Base-by-base conservation (phyloP, 768 basidiomycete genomes). In the Crucibulum laeve region DNA sequence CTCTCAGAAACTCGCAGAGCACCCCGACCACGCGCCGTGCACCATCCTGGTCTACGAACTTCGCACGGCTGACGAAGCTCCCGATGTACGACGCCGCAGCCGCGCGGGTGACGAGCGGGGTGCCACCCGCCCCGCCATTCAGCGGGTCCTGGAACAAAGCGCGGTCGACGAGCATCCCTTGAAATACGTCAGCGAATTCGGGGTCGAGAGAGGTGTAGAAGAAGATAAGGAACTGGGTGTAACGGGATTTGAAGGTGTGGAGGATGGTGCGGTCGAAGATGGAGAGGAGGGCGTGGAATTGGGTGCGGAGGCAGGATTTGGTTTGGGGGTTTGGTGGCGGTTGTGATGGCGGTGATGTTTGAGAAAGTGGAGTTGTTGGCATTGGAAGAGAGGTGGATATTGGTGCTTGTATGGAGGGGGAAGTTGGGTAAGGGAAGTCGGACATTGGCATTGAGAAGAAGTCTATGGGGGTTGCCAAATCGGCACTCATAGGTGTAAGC, bases 211-310 rank as follows among this genome's bases (percentile, higher is more conserved):
- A 97, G 17, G 93, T 77, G 57, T 85, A 91, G 83, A 91, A 96
- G 71, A 99, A 99, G 36, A 98, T 56, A 47, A 99, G 78, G 67
- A 99, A 99, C 55, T 98, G 96, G 11, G 92, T 93, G 62, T 98
- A 96, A 28, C 94, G 88, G 0, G 93, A 96, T 56, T 94, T 93
- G 70, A 96, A 96, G 2, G 96, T 98, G 28, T 84, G 87, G 38
- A 99, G 78, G 58, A 99, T 92, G 26, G 84, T 84, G 30, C 91
- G 82, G 60, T 96, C 91, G 56, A 99, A 99, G 50, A 97, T 91
- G 50, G 86, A 82, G 40, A 99, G 80, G 15, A 99, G 83, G 22
- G 86, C 78, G 53, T 88, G 77, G 61, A 98, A 98, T 52, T 90
- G 89, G 1, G 77, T 59, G 4, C 74, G 74, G 19, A 71, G 76